Evolutionary conservation across 106 monocot species (phyloP), one percentile per base, ranked within the genome.

Genomic region (Cymbidium sinense): DNA sequence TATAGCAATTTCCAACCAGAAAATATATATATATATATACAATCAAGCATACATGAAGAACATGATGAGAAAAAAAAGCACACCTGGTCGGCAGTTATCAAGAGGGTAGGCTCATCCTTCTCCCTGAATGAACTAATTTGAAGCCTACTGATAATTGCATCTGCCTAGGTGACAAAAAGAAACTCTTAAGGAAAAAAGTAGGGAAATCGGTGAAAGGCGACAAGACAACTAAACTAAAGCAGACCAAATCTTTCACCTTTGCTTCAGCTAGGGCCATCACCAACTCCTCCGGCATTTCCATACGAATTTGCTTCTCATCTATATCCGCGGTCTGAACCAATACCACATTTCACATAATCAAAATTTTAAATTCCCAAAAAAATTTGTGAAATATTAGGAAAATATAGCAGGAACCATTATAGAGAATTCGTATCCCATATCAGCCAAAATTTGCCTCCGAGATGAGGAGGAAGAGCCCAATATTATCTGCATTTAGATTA

Each of bases 61-160:
- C 1, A 55, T 0, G 15, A 73, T 27, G 71, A 35, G 73, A n/a
- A 33, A 23, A 30, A 1, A 15, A 35, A 33, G 0, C 74, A 69
- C 76, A 90, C 91, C 54, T 91, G 91, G 64, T 95, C 95, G 44
- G 95, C 91, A 43, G 95, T 95, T 50, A 95, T 95, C 86, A 95
- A 81, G 20, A 91, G 84, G n/a, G 87, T 87, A 25, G 89, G 88
- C 64, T 79, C 83, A 83, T 79, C 76, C 3, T 64, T 43, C 39
- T 80, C 69, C 19, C 75, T 77, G 33, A 84, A 80, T 47, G 71
- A 80, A 78, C 31, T 81, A 20, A 44, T 70, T 47, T 74, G 73
- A 50, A 94, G 83, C 82, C 50, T 94, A 19, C 83, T 55, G 72
- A 84, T 74, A 47, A 94, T 87, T 51, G 94, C 94, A 84, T 91